Conservation (phyloP, 2,329 filamentous ascomycete genomes). For the Fusarium paranaense region DNA sequence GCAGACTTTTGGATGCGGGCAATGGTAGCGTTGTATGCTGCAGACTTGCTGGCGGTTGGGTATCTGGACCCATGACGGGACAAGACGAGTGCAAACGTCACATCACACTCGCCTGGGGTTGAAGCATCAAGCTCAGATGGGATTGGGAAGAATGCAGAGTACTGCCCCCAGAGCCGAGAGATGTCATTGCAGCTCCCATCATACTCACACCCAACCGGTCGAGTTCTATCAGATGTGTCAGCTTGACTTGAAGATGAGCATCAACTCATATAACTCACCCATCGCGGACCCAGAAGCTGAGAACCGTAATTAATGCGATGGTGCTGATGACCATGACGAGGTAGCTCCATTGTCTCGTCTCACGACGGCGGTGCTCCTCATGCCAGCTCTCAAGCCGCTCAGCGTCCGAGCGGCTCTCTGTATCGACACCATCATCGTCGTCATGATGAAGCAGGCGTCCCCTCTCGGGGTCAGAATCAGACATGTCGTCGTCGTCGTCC, state of each 20-base stretch:
- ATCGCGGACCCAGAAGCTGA: slow-evolving; percentile 35
- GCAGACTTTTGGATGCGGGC: slow-evolving; percentile 70
- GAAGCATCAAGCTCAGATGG: slow-evolving; percentile 71
- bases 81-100: slow-evolving; percentile 85
- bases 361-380: slow-evolving; percentile 29
- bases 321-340: slow-evolving; percentile 36
- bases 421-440: slow-evolving; percentile 7
- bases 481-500: slow-evolving; percentile 14
- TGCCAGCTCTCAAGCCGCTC: slow-evolving; percentile 36
- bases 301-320: slow-evolving; percentile 28
- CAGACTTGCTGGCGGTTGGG: slow-evolving; percentile 77
- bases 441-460: slow-evolving; percentile 23
- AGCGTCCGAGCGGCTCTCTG: slow-evolving; percentile 21
- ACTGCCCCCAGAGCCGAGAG: slow-evolving; percentile 84
- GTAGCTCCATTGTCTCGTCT: slow-evolving; percentile 36
- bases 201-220: slow-evolving; percentile 40
- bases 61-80: slow-evolving; percentile 88
- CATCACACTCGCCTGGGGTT: slow-evolving; percentile 74
- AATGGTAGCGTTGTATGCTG: slow-evolving; percentile 72
- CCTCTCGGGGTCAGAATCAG: slow-evolving; percentile 27
- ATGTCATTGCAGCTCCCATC: slow-evolving; percentile 63
- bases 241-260: background rate
- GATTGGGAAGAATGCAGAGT: slow-evolving; percentile 85
- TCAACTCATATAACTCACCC: slow-evolving; percentile 16
- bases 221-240: slow-evolving; percentile 13